These are phyloP conservation scores for Penicillium paneum DNA, from an alignment of 2,329 filamentous ascomycete genomes.

Conservation along the genomic window DNA sequence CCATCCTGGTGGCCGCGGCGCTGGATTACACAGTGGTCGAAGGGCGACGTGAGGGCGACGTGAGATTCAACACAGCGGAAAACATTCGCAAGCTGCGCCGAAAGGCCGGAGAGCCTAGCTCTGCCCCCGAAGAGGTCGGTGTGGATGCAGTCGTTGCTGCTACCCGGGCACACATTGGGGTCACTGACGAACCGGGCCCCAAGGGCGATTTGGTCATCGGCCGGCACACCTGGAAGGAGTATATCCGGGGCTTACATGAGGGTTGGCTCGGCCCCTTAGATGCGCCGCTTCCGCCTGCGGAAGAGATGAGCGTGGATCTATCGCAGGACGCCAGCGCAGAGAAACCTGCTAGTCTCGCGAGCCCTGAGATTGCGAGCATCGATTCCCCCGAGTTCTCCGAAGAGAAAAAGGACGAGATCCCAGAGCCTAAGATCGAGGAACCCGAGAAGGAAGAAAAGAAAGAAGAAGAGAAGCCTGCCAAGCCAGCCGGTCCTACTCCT, in stretches of 20 bases:
- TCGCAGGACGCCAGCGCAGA: conserved; percentile 22
- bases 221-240: conserved; percentile 95
- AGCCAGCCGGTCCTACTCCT: conserved; percentile 58
- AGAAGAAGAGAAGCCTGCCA: conserved; percentile 43
- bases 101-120: conserved; percentile 57
- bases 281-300: conserved; percentile 31
- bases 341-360: conserved; percentile 18
- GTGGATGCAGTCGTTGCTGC: conserved; percentile 61
- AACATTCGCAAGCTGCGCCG: conserved; percentile 67
- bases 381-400: conserved; percentile 8
- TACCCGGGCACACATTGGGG: conserved; percentile 62
- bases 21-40: conserved; percentile 96
- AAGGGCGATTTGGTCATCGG: conserved; percentile 86
- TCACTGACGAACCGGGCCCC: conserved; percentile 68
- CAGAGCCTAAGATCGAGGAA: conserved; percentile 51
- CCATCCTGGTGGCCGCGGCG: conserved; percentile 80
- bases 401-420: conserved; percentile 18
- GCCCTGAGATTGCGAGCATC: conserved; percentile 10
- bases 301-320: conserved; percentile 13
- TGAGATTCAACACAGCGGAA: conserved; percentile 81
- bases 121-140: conserved; percentile 42
- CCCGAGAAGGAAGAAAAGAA: conserved; percentile 38
- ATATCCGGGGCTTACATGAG: conserved; percentile 87
- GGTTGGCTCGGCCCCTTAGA: conserved; percentile 89
- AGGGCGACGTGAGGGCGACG: conserved; percentile 86